These are phyloP conservation scores for Epichloe baconii DNA, from an alignment of 2,329 filamentous ascomycete species.

Conservation along the genomic window DNA sequence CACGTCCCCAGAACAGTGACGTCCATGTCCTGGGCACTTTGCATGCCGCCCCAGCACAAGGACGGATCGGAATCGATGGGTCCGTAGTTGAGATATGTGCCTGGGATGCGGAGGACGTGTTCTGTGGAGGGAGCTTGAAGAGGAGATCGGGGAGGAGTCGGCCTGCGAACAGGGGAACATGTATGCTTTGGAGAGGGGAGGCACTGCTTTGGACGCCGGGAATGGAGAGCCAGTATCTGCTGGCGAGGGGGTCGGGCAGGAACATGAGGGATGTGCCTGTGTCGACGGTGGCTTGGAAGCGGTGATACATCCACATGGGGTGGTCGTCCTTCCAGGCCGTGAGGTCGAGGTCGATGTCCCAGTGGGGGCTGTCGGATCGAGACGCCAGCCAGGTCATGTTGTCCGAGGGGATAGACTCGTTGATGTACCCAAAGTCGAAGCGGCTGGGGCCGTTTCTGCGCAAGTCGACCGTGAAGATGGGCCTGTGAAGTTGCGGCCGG, in stretches of 20 bases:
- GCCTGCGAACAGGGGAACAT: conserved; percentile 43
- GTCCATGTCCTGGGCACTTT: conserved; percentile 33
- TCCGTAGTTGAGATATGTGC: conserved; percentile 42
- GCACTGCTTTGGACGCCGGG: conserved; percentile 26
- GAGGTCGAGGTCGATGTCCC: conserved; percentile 36
- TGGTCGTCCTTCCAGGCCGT: conserved; percentile 31
- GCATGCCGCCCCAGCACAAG: conserved; percentile 65
- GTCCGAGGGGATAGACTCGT: conserved; percentile 24
- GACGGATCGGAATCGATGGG: conserved; percentile 32
- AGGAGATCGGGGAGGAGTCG: conserved; percentile 44
- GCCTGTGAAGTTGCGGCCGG: conserved; percentile 23
- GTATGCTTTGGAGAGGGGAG: conserved; percentile 41
- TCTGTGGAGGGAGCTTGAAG: conserved; percentile 37
- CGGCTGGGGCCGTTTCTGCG: conserved; percentile 31
- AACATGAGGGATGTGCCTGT: conserved; percentile 58
- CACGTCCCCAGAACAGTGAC: conserved; percentile 61
- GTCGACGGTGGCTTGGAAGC: conserved; percentile 46
- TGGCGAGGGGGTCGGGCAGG: conserved; percentile 40
- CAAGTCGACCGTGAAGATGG: conserved; percentile 38
- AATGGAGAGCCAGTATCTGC: conserved; percentile 46
- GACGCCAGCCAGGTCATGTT: conserved; percentile 30
- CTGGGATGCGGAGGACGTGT: conserved; percentile 39
- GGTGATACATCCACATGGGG: conserved; percentile 33
- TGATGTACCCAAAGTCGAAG: conserved; percentile 39
- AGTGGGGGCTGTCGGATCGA: conserved; percentile 19